These are phyloP conservation scores for Phalaenopsis aphrodite DNA, from an alignment of 106 monocot species.

Conservation along the genomic window DNA sequence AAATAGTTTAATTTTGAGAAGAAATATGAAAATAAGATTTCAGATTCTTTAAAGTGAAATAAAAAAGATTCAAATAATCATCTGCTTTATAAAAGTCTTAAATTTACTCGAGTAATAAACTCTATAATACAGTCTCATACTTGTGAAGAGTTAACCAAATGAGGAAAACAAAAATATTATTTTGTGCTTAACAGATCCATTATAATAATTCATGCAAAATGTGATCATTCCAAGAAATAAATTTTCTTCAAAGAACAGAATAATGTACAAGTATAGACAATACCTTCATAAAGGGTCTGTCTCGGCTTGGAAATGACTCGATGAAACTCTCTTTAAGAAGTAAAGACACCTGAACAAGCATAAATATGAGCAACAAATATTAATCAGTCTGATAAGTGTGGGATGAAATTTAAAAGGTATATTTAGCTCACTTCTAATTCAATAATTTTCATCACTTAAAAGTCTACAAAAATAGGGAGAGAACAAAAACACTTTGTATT, in stretches of 20 bases:
- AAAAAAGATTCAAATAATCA: too few relatives aligned
- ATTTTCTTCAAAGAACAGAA: not conserved
- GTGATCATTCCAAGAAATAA: not conserved
- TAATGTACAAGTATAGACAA: not conserved
- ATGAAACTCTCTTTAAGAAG: constrained; percentile 96
- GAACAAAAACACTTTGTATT: too few relatives aligned
- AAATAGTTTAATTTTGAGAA: too few relatives aligned
- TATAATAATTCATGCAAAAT: not conserved
- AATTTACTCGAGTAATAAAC: too few relatives aligned
- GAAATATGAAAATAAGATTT: too few relatives aligned
- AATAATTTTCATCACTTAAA: too few relatives aligned
- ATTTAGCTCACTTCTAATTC: too few relatives aligned
- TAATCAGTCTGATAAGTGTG: not conserved
- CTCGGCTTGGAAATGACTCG: constrained; percentile 76
- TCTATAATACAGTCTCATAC: not conserved
- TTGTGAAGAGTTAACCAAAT: not conserved
- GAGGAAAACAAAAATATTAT: not conserved
- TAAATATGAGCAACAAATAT: constrained; percentile 1
- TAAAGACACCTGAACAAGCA: constrained; percentile 64
- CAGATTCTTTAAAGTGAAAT: too few relatives aligned
- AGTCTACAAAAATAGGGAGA: too few relatives aligned
- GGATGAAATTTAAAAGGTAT: not conserved
- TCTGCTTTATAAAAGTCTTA: too few relatives aligned
- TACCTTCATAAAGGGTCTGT: constrained; percentile 96
- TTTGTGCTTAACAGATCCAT: not conserved